Evolutionary conservation across 345 rosid genomes (phyloP).

Genomic region (Aegle marmelos): DNA sequence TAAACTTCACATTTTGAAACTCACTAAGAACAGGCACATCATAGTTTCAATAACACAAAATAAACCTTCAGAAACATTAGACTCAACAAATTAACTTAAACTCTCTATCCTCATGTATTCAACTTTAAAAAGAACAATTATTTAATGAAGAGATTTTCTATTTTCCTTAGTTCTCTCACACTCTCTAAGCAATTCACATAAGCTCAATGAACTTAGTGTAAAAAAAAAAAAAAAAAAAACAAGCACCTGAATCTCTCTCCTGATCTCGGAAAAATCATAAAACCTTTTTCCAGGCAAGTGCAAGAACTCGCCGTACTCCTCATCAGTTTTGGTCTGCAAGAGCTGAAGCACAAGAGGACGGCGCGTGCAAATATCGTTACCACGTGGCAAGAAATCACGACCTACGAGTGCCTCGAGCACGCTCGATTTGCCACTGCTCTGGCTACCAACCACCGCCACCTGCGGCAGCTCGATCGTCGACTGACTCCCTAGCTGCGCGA

Average conservation of each 20-base stretch:
- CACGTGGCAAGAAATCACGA: conserved; percentile 94
- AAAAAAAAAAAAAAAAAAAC: background rate
- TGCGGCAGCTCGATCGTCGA: conserved; percentile 95
- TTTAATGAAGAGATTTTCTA: background rate
- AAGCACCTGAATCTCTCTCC: conserved; percentile 84
- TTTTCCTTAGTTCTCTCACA: background rate
- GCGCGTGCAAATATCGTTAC: conserved; percentile 89
- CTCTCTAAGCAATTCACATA: background rate
- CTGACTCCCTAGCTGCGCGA: conserved; percentile 90
- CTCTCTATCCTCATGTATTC: background rate
- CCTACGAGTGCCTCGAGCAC: conserved; percentile 98
- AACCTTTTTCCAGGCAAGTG: conserved; percentile 79
- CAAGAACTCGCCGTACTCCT: conserved; percentile 94
- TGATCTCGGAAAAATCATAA: conserved; percentile 87
- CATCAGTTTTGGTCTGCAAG: conserved; percentile 77
- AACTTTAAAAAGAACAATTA: background rate
- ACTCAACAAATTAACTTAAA: background rate
- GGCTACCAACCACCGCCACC: conserved; percentile 97
- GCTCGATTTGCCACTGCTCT: conserved; percentile 99
- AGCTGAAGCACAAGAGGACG: conserved; percentile 96
- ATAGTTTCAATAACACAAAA: background rate
- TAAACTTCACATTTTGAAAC: background rate
- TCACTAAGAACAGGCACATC: background rate
- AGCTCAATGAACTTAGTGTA: background rate
- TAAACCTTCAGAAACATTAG: background rate